These are phyloP conservation scores for Oenanthe javanica DNA, from an alignment of 140 eudicot species.

Conservation along the genomic window DNA sequence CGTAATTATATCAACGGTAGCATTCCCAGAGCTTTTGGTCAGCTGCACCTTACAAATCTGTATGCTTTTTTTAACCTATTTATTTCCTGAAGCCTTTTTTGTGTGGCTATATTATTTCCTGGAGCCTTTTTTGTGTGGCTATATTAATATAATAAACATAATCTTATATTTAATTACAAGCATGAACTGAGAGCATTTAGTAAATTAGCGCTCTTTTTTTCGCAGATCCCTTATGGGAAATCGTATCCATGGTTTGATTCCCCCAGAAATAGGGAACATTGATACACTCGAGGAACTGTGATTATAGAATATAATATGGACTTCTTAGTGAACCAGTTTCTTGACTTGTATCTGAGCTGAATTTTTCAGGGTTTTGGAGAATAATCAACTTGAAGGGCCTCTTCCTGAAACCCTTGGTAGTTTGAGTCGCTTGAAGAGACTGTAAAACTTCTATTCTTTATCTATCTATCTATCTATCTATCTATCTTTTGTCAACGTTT, in stretches of 20 bases:
- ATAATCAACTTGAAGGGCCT: conserved; percentile 58
- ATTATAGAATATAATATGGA: conserved; percentile 22
- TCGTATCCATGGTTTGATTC: conserved; percentile 64
- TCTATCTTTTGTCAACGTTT: neutral
- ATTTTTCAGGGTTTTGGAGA: conserved; percentile 48
- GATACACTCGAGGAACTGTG: conserved; percentile 64
- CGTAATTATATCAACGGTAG: too few species aligned
- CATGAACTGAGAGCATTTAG: neutral
- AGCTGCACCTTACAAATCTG: too few species aligned
- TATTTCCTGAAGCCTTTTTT: too few species aligned
- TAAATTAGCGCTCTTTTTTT: conserved; percentile 9
- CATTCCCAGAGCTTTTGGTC: too few species aligned
- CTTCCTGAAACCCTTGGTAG: conserved; percentile 58
- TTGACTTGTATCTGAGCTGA: conserved; percentile 14
- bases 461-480: neutral
- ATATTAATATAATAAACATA: neutral
- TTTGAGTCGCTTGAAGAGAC: conserved; percentile 51
- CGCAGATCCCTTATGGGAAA: conserved; percentile 66
- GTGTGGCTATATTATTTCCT: too few species aligned
- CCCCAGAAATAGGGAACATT: conserved; percentile 66
- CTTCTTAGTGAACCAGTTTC: neutral
- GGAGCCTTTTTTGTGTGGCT: neutral
- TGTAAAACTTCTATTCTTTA: conserved; percentile 41
- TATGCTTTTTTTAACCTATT: too few species aligned
- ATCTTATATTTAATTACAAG: neutral